Percentiles rank a stretch among this genome's conserved stretches.
Evolutionary conservation across 305 asterid species (phyloP).

Genomic region (Solanum aculeatissimum): DNA sequence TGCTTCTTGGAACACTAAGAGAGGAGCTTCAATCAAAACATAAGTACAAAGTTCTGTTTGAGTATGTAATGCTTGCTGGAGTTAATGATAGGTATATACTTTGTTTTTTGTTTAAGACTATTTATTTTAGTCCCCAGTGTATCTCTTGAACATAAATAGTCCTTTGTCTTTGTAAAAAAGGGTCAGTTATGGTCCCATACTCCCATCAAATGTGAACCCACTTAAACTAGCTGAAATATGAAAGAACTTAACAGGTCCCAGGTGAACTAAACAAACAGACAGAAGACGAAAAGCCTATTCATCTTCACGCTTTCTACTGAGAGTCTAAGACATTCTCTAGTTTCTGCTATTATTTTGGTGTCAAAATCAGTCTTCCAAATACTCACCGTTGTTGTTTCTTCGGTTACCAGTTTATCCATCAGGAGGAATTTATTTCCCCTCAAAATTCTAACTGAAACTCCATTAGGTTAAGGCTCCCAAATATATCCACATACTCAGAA

Average conservation of each 20-base stretch:
- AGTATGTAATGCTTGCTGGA: conserved; percentile 97
- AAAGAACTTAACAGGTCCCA: not conserved
- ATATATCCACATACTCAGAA: not conserved
- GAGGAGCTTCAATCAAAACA: conserved; percentile 60
- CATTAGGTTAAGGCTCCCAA: not conserved
- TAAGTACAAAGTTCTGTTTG: conserved; percentile 81
- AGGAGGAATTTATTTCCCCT: not conserved
- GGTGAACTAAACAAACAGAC: not conserved
- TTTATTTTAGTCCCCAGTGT: not conserved
- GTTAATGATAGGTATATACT: conserved; percentile 74
- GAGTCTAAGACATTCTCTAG: not conserved
- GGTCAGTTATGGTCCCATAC: not conserved
- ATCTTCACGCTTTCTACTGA: not conserved
- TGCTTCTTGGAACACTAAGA: conserved; percentile 80
- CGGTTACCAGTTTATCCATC: not conserved
- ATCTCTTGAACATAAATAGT: not conserved
- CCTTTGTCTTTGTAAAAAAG: not conserved
- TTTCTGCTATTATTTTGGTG: not conserved
- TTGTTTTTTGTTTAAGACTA: not conserved
- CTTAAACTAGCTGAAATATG: not conserved
- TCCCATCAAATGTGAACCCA: not conserved
- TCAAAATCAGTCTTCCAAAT: not conserved
- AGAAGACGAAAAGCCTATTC: not conserved
- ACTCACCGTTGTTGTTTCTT: not conserved
- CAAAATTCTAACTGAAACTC: not conserved